Base-by-base conservation (phyloP, 2,329 filamentous ascomycete genomes). In the Falciphora oryzae region DNA sequence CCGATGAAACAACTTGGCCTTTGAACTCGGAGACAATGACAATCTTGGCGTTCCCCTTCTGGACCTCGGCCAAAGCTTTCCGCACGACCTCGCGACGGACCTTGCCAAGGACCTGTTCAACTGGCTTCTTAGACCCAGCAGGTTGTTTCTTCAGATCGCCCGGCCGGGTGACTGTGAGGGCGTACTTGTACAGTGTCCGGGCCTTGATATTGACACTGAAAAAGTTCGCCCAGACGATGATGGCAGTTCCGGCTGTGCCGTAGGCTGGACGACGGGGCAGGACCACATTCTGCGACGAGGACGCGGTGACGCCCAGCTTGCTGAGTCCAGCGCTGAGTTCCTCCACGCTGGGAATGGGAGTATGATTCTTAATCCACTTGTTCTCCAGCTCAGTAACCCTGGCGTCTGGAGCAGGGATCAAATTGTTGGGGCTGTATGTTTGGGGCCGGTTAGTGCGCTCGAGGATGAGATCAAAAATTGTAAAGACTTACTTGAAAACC, bases 151-250 rank as follows among this genome's bases (percentile, higher is more conserved):
- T 4, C n/a, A 65, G 53, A 35, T 68, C 66, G 22, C 38, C 62
- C 8, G 66, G 11, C 14, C 61, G 28, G 3, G 22, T 57, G n/a
- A 63, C 53, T 29, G 50, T 57, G 16, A 63, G n/a, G 2, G 44
- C 44, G 70, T 86, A 86, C 65, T 77, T 80, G 70, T 76, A 80
- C 5, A 84, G 65, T 0, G 68, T 65, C 1, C 74, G 69, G 0
- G 73, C 69, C 57, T 76, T 75, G 10, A 81, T 67, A 8, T 75
- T 69, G 61, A 86, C 65, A 1, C 73, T 73, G 68, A 84, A 85
- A 68, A 83, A 86, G 70, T 87, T 86, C 5, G 83, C 75, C 81
- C 82, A 85, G 0, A 86, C 73, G 1, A 74, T 69, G 2, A 83
- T 78, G 0, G 71, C 59, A 1, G 60, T 71, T 4, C 84, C 84